phyloP scores from a whole-genome alignment of 148 eudicot genomes.

The Rhododendron griersonianum region DNA sequence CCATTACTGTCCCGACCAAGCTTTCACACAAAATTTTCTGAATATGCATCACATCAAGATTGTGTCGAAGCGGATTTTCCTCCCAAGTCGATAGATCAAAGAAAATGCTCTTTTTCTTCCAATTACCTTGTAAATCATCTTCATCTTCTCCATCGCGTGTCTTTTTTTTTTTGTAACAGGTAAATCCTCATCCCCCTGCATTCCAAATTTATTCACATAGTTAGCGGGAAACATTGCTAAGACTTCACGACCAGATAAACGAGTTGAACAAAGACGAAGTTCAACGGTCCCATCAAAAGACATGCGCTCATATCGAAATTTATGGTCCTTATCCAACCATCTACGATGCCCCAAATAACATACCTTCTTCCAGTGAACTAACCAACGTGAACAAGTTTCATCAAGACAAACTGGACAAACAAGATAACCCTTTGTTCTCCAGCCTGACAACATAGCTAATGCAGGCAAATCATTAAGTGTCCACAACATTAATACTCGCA shows the following conservation, averaged over 20 bases:
- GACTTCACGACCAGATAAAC: background rate
- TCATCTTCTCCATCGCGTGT: no score
- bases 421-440: constrained; percentile 9
- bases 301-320: background rate
- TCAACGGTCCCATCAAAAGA: background rate
- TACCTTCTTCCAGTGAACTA: constrained; percentile 2
- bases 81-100: no score
- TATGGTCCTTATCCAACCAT: background rate
- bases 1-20: no score
- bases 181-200: no score
- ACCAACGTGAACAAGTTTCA: background rate
- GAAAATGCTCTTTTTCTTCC: no score
- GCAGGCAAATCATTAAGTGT: constrained; percentile 20
- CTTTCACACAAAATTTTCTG: no score
- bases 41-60: no score
- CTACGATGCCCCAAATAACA: constrained; percentile 7
- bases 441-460: constrained; percentile 15
- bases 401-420: constrained; percentile 9
- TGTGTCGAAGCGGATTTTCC: no score
- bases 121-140: no score
- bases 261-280: background rate
- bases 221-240: background rate
- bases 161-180: no score
- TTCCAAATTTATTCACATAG: no score
- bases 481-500: constrained; percentile 4